Percentiles rank a stretch among this genome's conserved stretches.
Evolutionary conservation across 306 rosid genomes (phyloP).

Genomic region (Herpetospermum pedunculosum): DNA sequence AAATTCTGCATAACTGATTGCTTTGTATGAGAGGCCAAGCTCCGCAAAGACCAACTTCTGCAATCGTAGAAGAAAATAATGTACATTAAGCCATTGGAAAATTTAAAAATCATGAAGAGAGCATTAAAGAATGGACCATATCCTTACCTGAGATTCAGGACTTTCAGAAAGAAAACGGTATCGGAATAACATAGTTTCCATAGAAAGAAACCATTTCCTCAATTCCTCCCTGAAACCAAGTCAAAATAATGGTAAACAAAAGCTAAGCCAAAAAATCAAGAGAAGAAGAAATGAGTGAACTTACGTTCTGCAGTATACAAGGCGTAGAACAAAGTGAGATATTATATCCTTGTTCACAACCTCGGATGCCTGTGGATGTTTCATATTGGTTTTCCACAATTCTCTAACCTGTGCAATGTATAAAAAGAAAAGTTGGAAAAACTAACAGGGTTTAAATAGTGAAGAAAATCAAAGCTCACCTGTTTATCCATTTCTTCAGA

Average conservation of each 20-base stretch:
- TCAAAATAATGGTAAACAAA: background rate
- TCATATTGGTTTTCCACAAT: slow-evolving; percentile 55
- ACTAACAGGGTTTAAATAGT: background rate
- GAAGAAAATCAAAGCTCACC: slow-evolving; percentile 30
- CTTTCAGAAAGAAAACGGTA: slow-evolving; percentile 38
- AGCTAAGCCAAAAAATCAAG: background rate
- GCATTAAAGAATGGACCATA: background rate
- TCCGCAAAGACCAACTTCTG: slow-evolving; percentile 66
- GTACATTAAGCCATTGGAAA: background rate
- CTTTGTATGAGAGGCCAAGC: slow-evolving; percentile 58
- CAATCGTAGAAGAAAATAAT: slow-evolving; percentile 19
- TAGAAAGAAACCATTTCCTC: slow-evolving; percentile 90
- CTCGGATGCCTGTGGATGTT: slow-evolving; percentile 55
- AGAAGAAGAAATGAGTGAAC: background rate
- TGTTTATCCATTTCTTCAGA: slow-evolving; percentile 61
- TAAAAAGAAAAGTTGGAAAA: background rate
- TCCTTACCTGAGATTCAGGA: slow-evolving; percentile 63
- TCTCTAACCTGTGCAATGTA: slow-evolving; percentile 29
- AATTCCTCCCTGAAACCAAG: slow-evolving; percentile 56
- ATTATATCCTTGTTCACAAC: slow-evolving; percentile 69
- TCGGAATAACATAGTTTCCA: slow-evolving; percentile 75
- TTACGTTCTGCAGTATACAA: slow-evolving; percentile 89
- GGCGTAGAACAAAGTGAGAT: slow-evolving; percentile 85
- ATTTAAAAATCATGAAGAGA: slow-evolving; percentile 6
- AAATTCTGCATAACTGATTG: slow-evolving; percentile 46